Base-by-base conservation (phyloP, 2,329 filamentous ascomycete species). In the Moelleriella libera region DNA sequence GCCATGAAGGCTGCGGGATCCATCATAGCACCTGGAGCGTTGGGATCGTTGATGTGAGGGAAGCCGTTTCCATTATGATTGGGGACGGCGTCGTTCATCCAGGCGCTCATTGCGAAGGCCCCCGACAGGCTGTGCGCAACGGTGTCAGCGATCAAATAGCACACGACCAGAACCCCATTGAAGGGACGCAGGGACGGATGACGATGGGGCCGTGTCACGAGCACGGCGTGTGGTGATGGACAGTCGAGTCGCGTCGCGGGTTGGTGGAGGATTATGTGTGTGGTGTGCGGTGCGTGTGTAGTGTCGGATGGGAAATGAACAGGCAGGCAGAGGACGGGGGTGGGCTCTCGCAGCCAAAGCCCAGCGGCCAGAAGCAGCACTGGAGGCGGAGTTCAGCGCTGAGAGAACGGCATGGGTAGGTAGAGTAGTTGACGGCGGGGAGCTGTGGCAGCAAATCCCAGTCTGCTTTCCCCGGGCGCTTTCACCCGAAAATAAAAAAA, bases 61-160 rank as follows among this genome's bases (percentile, higher is more conserved):
- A 81, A 82, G 69, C 75, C 74, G 70, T 77, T 79, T 72, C 77
- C 77, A 80, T 82, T 80, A 67, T 82, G 78, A 66, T 80, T 83
- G 59, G 76, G 75, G 68, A 80, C 72, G 68, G 78, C 71, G 66
- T 83, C 79, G 67, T 82, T 83, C 73, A 82, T 81, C 80, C 79
- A 83, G 70, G 78, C 76, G 72, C 75, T 82, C 79, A 83, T 82
- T 71, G 75, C 75, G 63, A 68, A 63, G 63, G 63, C 58, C 63
- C 64, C 21, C 60, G 62, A 68, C 70, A 64, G 64, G 60, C 65
- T 68, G 59, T 58, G 58, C 58, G 60, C 57, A 57, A 58, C 61
- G 60, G 63, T 58, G 70, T 75, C 64, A 71, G 68, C 64, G 60
- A 68, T 65, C 58, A 66, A 60, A 57, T 61, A 58, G 56, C 57